Evolutionary conservation across 768 basidiomycete genomes (phyloP), one percentile per base, ranked within the genome.

Genomic region (Lentinula guzmanii): DNA sequence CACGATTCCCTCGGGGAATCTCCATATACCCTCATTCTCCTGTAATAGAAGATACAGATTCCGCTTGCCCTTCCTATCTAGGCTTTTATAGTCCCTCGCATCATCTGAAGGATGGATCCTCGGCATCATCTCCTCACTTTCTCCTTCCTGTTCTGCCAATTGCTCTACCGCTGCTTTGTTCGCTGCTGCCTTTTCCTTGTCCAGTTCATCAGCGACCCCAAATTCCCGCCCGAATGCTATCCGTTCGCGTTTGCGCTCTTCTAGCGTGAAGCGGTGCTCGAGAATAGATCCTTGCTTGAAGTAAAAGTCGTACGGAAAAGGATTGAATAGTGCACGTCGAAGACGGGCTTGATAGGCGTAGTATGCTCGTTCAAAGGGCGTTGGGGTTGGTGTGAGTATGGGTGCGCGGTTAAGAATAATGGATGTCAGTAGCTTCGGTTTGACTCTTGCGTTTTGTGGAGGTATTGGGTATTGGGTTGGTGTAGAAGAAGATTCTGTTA

Each of bases 231-330:
- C 93, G 72, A 93, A 98, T 0, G 89, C 86, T 57, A 79, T 77
- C 42, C 78, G 75, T 67, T 95, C 93, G 54, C 90, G 82, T 62
- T 80, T 76, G 51, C 84, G 82, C 68, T 95, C 89, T 69, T 94
- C 89, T 54, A 84, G 72, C 52, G 80, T 86, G 74, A 93, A 96
- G 42, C 90, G 83, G 13, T 86, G 85, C 71, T 95, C 89, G 34
- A 95, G 82, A 15, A 91, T 79, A 0, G 94, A 91, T 8, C 95
- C 95, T 54, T 87, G 87, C 74, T 94, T 94, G 82, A 96, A 96
- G 77, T 95, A 98, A 74, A 96, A 93, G 52, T 94, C 87, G 61
- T 84, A 79, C 16, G 95, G 91, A 71, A 93, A 87, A 0, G 95
- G 95, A 66, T 93, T 92, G 70, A 89, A 89, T 52, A 98, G 76